Evolutionary conservation across 805 yeast species (phyloP), one percentile per base, ranked within the genome.

Genomic region (Suhomyces sp.): DNA sequence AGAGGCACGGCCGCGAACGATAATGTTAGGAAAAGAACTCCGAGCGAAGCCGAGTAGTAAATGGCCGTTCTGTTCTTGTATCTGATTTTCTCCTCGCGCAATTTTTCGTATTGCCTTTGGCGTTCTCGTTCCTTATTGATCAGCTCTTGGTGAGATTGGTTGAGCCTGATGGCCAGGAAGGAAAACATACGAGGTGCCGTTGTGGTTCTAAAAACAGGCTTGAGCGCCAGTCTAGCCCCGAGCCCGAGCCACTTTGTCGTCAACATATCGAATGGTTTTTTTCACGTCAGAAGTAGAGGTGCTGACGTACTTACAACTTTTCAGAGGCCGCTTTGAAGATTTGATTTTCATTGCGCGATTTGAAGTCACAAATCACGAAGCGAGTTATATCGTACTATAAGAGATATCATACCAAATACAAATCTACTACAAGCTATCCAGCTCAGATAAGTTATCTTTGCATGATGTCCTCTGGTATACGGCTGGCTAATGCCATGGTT

Each of bases 1-100:
- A 94, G 72, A 4, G 98, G 98, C 17, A 94, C 99, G 0, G 97
- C 89, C 8, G 91, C 88, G 70, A 90, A 94, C 0, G 96, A 81
- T 5, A 93, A 74, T 0, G 96, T 89, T 15, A 90, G 71, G 57
- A 90, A 88, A 2, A 84, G 71, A 27, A 92, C 70, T 10, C 84
- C 84, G 19, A 90, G 75, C n/a, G 93, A 85, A 1, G 82, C 74
- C 12, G 87, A 74, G 64, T 89, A 89, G 64, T 84, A 80, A 2
- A 85, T 80, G 6, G 86, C 82, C 0, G 93, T 81, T 42, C 74
- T 68, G 60, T 81, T 80, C 53, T 73, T 76, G 48, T 53, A 63
- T 47, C 62, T 64, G 35, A 67, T 66, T 47, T 62, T 58, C 45
- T 65, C 69, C 45, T 63, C 70, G 55, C 71, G 62, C 46, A 61